These are phyloP conservation scores for Auricularia cornea DNA, from an alignment of 768 basidiomycete genomes.

Conservation along the genomic window DNA sequence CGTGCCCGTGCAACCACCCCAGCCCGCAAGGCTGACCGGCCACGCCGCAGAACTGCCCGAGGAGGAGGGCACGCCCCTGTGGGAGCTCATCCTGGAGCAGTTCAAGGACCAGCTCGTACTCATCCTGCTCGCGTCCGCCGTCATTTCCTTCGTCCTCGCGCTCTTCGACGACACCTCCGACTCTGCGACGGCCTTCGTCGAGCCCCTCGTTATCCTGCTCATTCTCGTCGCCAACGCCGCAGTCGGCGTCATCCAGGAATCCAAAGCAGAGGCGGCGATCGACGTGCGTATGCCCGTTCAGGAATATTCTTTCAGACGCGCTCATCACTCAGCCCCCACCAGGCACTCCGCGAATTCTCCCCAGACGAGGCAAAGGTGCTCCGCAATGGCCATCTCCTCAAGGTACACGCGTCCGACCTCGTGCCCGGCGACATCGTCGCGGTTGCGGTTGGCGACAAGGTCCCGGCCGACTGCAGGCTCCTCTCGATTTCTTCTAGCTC, in stretches of 20 bases:
- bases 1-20: conserved; percentile 17
- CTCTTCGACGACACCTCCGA: conserved; percentile 72
- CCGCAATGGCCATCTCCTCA: conserved; percentile 57
- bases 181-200: conserved; percentile 73
- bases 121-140: conserved; percentile 89
- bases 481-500: conserved; percentile 86
- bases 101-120: conserved; percentile 99
- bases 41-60: conserved; percentile 72
- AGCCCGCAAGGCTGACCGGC: conserved; percentile 5
- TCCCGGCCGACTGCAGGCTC: conserved; percentile 91
- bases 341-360: conserved; percentile 96
- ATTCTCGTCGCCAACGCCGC: conserved; percentile 96
- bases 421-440: conserved; percentile 93
- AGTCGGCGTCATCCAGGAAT: conserved; percentile 95
- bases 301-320: background rate
- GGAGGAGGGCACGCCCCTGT: conserved; percentile 82
- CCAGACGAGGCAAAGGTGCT: conserved; percentile 92
- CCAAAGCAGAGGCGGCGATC: conserved; percentile 92
- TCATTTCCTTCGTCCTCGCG: conserved; percentile 88
- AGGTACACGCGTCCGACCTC: conserved; percentile 79
- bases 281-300: conserved; percentile 54
- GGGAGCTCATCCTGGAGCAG: conserved; percentile 95
- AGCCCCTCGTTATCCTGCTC: conserved; percentile 89
- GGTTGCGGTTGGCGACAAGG: conserved; percentile 88
- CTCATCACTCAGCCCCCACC: conserved; percentile 1